Evolutionary conservation across 352 stramenopile species (phyloP).

Genomic region (Phytopythium ostracodes): DNA sequence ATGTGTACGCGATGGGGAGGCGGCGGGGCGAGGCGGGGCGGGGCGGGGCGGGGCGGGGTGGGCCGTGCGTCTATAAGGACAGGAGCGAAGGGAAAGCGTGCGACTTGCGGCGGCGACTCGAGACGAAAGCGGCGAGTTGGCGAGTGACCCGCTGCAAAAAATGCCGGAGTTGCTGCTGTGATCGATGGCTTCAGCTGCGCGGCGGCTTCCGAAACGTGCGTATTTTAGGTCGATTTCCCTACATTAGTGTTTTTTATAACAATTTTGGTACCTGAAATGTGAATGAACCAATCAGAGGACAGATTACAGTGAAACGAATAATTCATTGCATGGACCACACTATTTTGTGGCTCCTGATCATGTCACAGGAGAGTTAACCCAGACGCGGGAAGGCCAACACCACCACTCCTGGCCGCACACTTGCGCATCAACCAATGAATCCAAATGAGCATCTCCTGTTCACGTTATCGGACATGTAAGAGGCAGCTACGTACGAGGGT

Average conservation of each 20-base stretch:
- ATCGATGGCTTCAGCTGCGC: background rate
- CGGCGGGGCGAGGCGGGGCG: too few species aligned
- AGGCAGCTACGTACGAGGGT: background rate
- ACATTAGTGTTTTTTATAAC: too few species aligned
- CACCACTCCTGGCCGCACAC: too few species aligned
- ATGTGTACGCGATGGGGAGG: too few species aligned
- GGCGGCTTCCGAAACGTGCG: background rate
- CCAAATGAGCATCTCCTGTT: background rate
- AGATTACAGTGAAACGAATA: background rate
- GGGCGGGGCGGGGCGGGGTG: too few species aligned
- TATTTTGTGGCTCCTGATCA: background rate
- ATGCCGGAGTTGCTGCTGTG: too few species aligned
- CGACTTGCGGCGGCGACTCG: background rate
- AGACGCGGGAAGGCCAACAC: too few species aligned
- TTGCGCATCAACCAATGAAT: too few species aligned
- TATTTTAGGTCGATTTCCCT: background rate
- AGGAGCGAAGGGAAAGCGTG: conserved; percentile 3
- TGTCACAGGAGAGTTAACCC: background rate
- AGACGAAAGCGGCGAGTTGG: background rate
- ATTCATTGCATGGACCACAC: background rate
- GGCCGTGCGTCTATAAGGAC: too few species aligned
- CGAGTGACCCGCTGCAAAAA: background rate
- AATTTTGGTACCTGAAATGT: too few species aligned
- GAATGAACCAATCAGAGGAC: background rate
- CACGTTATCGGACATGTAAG: background rate